Base-by-base conservation (phyloP, 441 rosid genomes). In the Hura crepitans region DNA sequence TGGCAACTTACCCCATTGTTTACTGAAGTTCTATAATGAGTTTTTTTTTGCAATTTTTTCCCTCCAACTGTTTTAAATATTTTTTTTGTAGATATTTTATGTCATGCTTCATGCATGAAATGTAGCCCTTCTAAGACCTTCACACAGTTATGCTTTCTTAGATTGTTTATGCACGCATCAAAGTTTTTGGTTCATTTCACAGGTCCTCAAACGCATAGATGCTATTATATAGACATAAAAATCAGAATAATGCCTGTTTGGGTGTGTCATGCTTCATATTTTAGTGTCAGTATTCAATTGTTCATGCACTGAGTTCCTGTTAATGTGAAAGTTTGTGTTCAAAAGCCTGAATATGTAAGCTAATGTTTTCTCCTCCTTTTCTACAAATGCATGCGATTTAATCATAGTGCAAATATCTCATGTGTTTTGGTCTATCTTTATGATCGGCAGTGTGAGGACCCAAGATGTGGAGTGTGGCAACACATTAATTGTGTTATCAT, bases 401-500 rank as follows among this genome's bases (percentile, higher is more conserved):
- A 22, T 59, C 33, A 58, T 53, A 42, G 8, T 39, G 51, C 10
- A 43, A 20, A 31, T 68, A 59, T 25, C 73, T 78, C 35, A 69
- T 73, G 30, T 39, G n/a, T 35, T 20, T 20, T 71, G 53, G 65
- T 57, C 30, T 39, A 55, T 35, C 56, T 31, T 76, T 71, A 49
- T 18, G 28, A 60, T 73, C 72, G 60, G 77, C 88, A 96, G 99
- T 93, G 99, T 72, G 96, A 88, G 79, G 98, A 85, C 76, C 83
- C 75, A 11, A 85, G 81, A 75, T 96, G 99, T 74, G 85, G 73
- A 23, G 88, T 85, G 25, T 88, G 96, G 99, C 94, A 96, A 69
- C 99, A 96, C 73, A 77, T 93, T 73, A 80, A 79, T 50, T 96
- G 99, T 78, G 96, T 96, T 74, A 54, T 88, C 65, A 74, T 91